A percentile compares a stretch with the other conserved stretches of the same genome.
Evolutionary conservation across 2,329 filamentous ascomycete genomes (phyloP).

Genomic region (Phaeoacremonium minimum): DNA sequence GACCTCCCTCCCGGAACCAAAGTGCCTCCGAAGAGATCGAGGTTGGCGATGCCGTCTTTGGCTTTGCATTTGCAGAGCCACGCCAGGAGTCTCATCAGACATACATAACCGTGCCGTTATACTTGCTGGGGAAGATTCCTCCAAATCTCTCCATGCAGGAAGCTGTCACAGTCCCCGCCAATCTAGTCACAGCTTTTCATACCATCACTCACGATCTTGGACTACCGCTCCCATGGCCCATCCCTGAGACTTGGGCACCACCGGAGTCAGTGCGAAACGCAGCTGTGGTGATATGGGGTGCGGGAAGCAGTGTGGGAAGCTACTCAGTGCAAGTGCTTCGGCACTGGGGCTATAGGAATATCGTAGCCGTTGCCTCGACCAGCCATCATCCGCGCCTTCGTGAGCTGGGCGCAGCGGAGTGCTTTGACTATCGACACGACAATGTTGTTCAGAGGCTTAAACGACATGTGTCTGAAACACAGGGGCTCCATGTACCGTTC

Average conservation of each 20-base stretch:
- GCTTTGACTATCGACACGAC: constrained; percentile 41
- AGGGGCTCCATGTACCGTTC: constrained; percentile 29
- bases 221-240: constrained; percentile 54
- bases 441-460: constrained; percentile 28
- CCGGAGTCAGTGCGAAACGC: constrained; percentile 22
- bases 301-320: constrained; percentile 46
- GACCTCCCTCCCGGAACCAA: constrained; percentile 13
- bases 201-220: constrained; percentile 42
- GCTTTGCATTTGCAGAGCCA: constrained; percentile 43
- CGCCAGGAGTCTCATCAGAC: constrained; percentile 51
- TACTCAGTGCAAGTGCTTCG: constrained; percentile 44
- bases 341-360: constrained; percentile 46
- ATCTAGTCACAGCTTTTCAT: constrained; percentile 57
- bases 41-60: constrained; percentile 52
- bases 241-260: constrained; percentile 33
- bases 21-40: constrained; percentile 30
- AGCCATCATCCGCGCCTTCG: constrained; percentile 38
- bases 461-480: constrained; percentile 11
- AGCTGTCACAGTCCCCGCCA: constrained; percentile 51
- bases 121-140: constrained; percentile 41
- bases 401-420: constrained; percentile 35
- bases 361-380: constrained; percentile 43
- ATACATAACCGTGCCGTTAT: constrained; percentile 46
- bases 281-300: constrained; percentile 47
- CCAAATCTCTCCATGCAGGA: constrained; percentile 32